Evolutionary conservation across 2,329 filamentous ascomycete species (phyloP), one percentile per base, ranked within the genome.

Genomic region (Stemphylium lycopersici): DNA sequence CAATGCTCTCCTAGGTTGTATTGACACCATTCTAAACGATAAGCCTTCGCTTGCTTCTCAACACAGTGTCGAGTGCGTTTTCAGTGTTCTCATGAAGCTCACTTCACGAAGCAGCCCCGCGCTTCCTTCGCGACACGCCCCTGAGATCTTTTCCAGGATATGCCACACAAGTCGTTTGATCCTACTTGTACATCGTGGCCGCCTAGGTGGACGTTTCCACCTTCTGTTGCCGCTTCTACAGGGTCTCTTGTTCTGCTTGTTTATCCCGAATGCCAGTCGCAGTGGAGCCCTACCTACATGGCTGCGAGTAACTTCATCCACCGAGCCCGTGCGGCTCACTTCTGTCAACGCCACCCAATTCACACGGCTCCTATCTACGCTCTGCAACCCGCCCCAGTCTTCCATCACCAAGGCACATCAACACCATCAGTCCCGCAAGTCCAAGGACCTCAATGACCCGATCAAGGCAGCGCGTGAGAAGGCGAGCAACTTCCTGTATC

Each of bases 321-420:
- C 59, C 2, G 44, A 52, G 22, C 44, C 63, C 1, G 40, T 54
- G 10, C 49, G 61, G 5, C 74, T 80, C 24, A 69, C 72, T 8
- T 63, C 75, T 13, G 72, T 76, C 15, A 81, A 83, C 52, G 81
- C 81, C 2, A 71, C 76, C 1, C 76, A 80, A 36, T 84, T 81
- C 60, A 78, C 83, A 1, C 80, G 83, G 8, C 73, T 87, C 7
- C 77, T 88, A 18, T 81, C 81, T n/a, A 81, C 83, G 0, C 79
- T 88, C 45, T 86, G 83, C 74, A 84, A 85, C 48, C 86, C 86
- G 0, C 84, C 85, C 0, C 80, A 84, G 40, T 84, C 83, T 0
- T 80, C 83, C 1, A 81, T 85, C 4, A 75, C 80, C 12, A 76
- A 78, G 32, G 54, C 63, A 6, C 74, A 75, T 40, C 76, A 79